These are phyloP conservation scores for Cryptococcus deneoformans DNA, from an alignment of 1,284 basidiomycete species.

Conservation along the genomic window DNA sequence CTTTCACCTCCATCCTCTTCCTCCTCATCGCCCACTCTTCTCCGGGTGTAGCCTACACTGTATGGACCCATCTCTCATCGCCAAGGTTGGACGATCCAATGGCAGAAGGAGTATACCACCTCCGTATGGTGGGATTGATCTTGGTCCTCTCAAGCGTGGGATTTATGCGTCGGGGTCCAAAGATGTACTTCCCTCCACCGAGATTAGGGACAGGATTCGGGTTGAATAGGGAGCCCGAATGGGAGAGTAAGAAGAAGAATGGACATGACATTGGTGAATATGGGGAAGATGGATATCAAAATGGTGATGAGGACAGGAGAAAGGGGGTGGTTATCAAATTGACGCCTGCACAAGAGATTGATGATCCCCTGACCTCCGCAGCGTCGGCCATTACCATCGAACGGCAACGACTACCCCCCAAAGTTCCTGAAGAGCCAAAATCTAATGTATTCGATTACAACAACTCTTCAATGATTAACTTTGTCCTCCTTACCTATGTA, in stretches of 20 bases:
- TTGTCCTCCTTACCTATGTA: constrained; percentile 41
- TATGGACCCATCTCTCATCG: constrained; percentile 17
- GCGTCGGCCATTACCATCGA: constrained; percentile 4
- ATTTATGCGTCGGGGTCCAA: constrained; percentile 40
- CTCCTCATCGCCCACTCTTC: constrained; percentile 21
- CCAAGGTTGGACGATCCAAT: constrained; percentile 5
- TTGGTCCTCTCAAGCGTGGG: constrained; percentile 21
- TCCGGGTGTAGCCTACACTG: constrained; percentile 31
- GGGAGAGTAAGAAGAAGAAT: not conserved
- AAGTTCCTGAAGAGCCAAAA: constrained; percentile 7
- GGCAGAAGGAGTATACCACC: constrained; percentile 2
- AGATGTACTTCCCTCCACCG: constrained; percentile 28
- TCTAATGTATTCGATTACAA: constrained; percentile 43
- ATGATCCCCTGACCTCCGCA: not conserved
- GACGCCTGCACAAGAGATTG: constrained; percentile 5
- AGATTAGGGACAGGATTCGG: constrained; percentile 40
- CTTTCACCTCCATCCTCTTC: constrained; percentile 17
- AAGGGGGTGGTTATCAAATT: constrained; percentile 12
- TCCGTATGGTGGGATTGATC: constrained; percentile 8
- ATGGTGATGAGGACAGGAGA: not conserved
- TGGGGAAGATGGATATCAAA: no score
- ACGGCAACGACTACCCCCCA: constrained; percentile 4
- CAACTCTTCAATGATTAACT: constrained; percentile 39
- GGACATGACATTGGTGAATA: no score
- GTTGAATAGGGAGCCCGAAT: constrained; percentile 15